phyloP scores from a whole-genome alignment of 2,329 filamentous ascomycete genomes.

The Colletotrichum karsti region DNA sequence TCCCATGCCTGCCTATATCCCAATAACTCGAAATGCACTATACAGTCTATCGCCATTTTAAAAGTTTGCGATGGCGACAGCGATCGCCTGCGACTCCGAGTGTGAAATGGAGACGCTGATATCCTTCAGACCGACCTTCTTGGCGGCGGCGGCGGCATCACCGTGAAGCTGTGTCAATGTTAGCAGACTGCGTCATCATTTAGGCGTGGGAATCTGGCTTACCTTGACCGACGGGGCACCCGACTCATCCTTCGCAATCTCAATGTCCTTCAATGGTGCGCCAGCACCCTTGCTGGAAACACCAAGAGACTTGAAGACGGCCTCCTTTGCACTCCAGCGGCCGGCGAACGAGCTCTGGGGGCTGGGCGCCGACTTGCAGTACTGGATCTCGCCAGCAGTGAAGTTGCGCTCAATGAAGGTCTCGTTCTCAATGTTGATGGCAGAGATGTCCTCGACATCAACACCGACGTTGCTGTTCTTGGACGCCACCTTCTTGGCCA shows the following conservation, averaged over 20 bases:
- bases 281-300: slow-evolving; percentile 88
- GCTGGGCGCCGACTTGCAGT: slow-evolving; percentile 82
- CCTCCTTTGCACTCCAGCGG: slow-evolving; percentile 97
- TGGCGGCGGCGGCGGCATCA: slow-evolving; percentile 83
- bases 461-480: slow-evolving; percentile 86
- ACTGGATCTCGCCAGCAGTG: slow-evolving; percentile 82
- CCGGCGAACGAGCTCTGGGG: slow-evolving; percentile 93
- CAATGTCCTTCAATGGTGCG: slow-evolving; percentile 92
- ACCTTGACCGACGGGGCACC: slow-evolving; percentile 88
- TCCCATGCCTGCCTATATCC: slow-evolving; percentile 30
- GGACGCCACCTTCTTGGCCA: slow-evolving; percentile 71
- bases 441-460: slow-evolving; percentile 88
- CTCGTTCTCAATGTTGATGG: slow-evolving; percentile 92
- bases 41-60: slow-evolving; percentile 46
- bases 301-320: slow-evolving; percentile 96
- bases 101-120: slow-evolving; percentile 96
- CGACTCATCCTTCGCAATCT: slow-evolving; percentile 82
- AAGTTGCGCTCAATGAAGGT: slow-evolving; percentile 97
- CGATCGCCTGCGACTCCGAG: slow-evolving; percentile 92
- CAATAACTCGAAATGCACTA: slow-evolving; percentile 28
- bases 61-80: slow-evolving; percentile 87
- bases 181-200: slow-evolving; percentile 36
- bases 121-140: slow-evolving; percentile 85
- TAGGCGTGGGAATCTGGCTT: too few species aligned
- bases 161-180: slow-evolving; percentile 77